Base-by-base conservation (phyloP, 371 early-diverging fungal species). In the Mucor piriformis region DNA sequence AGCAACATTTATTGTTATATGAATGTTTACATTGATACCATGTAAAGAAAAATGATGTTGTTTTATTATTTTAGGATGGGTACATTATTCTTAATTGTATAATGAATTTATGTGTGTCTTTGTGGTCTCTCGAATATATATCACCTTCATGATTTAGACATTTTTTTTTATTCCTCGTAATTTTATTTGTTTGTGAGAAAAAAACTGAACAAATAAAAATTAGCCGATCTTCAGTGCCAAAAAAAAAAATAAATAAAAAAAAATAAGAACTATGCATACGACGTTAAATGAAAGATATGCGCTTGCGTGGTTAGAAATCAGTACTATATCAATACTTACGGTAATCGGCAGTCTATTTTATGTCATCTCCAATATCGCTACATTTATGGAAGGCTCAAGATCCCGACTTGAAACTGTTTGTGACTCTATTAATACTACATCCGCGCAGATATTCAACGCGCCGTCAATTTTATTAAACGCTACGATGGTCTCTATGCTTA, bases 221-320 rank as follows among this genome's bases (percentile, higher is more conserved):
- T 46, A 46, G 46, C 46, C 46, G 46, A 46, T 24, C 46, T n/a
- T 18, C n/a, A 20, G 18, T n/a, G 38, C 11, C 38, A 37, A 37
- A 11, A 3, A 20, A 1, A 42, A 42, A 6, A 18, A 11, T 10
- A 54, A 54, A 40, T 2, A 23, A 23, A 12, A 12, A 23, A 23
- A 46, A 24, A 13, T 6, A 32, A 54, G 55, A 38, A 3, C 13
- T 18, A 46, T 53, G 52, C 10, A 46, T 25, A 13, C 43, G 7
- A 59, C 59, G 16, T 21, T 64, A 12, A 21, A 44, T 32, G 57
- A 61, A 42, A 50, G 56, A 20, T 61, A 66, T 37, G n/a, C 57
- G n/a, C 53, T 61, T 8, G 66, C 66, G 0, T 66, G 66, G 66
- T 46, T 66, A 4, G 35, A 60, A 4, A 38, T 61, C 15, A 48